Conservation (phyloP, 768 basidiomycete genomes). For the Gautieria morchelliformis region DNA sequence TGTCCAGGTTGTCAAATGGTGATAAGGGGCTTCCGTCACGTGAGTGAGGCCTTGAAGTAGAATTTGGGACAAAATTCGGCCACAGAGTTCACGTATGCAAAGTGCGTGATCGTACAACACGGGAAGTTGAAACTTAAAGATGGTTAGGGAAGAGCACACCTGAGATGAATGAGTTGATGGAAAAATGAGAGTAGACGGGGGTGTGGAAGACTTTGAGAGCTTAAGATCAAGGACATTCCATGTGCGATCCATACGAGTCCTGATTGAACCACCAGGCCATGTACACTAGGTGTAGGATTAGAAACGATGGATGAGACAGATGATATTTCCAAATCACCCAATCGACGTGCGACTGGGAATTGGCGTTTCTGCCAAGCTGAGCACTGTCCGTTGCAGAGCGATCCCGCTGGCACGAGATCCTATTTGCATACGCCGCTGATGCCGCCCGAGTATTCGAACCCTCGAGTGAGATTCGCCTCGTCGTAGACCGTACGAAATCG, state of each 20-base stretch:
- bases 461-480: too few species aligned
- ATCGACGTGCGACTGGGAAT: slow-evolving; percentile 6
- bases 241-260: slow-evolving; percentile 11
- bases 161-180: neutral
- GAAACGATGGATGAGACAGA: neutral
- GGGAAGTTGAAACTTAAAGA: neutral
- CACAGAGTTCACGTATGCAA: neutral
- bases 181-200: neutral
- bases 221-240: slow-evolving; percentile 8
- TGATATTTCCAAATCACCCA: neutral
- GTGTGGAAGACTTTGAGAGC: slow-evolving; percentile 1
- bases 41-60: neutral
- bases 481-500: too few species aligned
- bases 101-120: neutral
- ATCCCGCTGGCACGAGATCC: too few species aligned
- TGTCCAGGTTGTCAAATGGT: neutral
- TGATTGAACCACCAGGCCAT: slow-evolving; percentile 12
- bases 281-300: slow-evolving; percentile 2
- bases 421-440: too few species aligned
- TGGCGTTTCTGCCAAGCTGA: slow-evolving; percentile 1
- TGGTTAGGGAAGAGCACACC: neutral
- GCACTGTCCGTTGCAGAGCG: neutral
- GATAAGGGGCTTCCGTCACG: neutral
- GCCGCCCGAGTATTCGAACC: too few species aligned
- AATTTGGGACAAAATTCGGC: slow-evolving; percentile 1